A percentile compares a stretch with the other conserved stretches of the same genome.
phyloP scores from a whole-genome alignment of 768 basidiomycete genomes.

The Coprinopsis cinerea region DNA sequence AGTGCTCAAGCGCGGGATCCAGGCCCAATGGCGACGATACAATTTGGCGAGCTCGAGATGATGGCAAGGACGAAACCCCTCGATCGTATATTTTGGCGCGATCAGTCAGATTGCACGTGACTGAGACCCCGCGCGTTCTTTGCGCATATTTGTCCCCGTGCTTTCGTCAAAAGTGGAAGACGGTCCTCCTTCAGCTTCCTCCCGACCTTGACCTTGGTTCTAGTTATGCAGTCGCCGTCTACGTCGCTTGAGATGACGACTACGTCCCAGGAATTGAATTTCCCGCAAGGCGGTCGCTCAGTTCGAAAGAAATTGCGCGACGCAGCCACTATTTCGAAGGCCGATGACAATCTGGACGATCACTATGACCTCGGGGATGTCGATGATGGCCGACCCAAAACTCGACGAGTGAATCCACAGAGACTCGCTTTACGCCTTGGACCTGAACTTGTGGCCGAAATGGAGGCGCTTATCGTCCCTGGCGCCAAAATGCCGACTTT shows the following conservation, averaged over 20 bases:
- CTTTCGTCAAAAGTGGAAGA: background rate
- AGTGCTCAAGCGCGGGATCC: no score
- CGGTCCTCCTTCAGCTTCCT: background rate
- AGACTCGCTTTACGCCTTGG: conserved; percentile 62
- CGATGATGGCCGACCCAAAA: conserved; percentile 38
- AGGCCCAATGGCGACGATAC: no score
- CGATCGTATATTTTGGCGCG: background rate
- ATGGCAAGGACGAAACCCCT: background rate
- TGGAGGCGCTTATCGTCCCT: conserved; percentile 64
- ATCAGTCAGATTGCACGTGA: background rate
- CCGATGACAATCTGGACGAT: conserved; percentile 7
- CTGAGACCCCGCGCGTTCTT: conserved; percentile 6
- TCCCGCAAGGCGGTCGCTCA: conserved; percentile 48
- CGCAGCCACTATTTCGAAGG: background rate
- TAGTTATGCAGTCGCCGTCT: background rate
- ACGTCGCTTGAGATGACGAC: background rate
- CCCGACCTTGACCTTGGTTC: background rate
- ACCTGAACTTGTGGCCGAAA: conserved; percentile 61
- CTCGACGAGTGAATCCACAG: conserved; percentile 59
- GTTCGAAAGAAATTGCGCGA: conserved; percentile 58
- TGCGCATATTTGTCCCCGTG: background rate
- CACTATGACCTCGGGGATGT: conserved; percentile 16
- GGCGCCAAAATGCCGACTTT: conserved; percentile 79
- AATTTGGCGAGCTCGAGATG: background rate
- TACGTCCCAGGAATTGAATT: background rate